phyloP scores from a whole-genome alignment of 208 protist species.

The Crithidia sp. region DNA sequence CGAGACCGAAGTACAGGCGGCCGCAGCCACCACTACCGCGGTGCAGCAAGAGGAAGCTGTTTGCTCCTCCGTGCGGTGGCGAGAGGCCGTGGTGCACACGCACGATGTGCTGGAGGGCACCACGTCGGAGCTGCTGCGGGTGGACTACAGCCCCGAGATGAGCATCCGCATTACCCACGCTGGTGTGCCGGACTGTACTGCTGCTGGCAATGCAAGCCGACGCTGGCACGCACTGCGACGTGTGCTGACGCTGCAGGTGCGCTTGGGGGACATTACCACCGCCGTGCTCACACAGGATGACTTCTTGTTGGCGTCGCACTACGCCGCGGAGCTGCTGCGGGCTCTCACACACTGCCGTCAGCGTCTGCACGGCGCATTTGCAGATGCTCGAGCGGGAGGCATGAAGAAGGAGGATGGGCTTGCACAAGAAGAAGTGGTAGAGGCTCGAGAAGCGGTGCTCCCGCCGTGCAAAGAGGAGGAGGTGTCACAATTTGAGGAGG shows the following conservation, averaged over 20 bases:
- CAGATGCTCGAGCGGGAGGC: no score
- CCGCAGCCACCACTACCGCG: no score
- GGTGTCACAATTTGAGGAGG: no score
- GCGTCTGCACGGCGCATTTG: slow-evolving; percentile 15
- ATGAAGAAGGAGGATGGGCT: no score
- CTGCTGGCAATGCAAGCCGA: not conserved
- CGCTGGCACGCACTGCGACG: slow-evolving; percentile 20
- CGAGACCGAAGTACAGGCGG: no score
- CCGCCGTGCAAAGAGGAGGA: no score
- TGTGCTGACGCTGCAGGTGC: slow-evolving; percentile 32
- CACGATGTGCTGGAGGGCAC: slow-evolving; percentile 34
- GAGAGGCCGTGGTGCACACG: slow-evolving; percentile 35
- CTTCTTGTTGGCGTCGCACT: slow-evolving; percentile 39
- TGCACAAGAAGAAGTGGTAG: no score
- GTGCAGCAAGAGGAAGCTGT: not conserved
- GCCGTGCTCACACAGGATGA: slow-evolving; percentile 46
- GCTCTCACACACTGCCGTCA: slow-evolving; percentile 29
- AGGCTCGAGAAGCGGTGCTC: no score
- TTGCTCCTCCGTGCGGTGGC: slow-evolving; percentile 33
- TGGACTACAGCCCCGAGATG: slow-evolving; percentile 47
- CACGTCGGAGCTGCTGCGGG: slow-evolving; percentile 41
- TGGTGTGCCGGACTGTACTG: not conserved
- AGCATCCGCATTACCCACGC: slow-evolving; percentile 31
- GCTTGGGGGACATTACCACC: slow-evolving; percentile 38
- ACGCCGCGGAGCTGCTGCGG: slow-evolving; percentile 27